Conservation (phyloP, 2,329 filamentous ascomycete species). For the Fonsecaea multimorphosa region DNA sequence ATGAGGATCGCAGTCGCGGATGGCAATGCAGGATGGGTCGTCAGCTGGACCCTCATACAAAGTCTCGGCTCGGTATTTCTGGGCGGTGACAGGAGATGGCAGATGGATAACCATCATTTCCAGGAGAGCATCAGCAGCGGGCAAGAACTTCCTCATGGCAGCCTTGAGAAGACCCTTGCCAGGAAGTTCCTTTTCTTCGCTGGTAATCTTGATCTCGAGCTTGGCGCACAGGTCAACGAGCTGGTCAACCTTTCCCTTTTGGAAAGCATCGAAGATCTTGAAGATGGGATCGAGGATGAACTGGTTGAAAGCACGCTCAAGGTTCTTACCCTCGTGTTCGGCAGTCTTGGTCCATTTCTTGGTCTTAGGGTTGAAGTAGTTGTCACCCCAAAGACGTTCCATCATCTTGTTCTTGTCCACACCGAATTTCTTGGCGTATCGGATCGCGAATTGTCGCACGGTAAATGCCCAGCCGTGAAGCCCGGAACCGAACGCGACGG, state of each 20-base stretch:
- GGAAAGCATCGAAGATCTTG: constrained; percentile 95
- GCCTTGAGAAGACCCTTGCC: constrained; percentile 98
- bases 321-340: constrained; percentile 80
- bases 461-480: constrained; percentile 99
- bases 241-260: constrained; percentile 99
- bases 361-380: constrained; percentile 99
- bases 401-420: constrained; percentile 99
- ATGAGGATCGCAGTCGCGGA: constrained; percentile 98
- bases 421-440: constrained; percentile 99
- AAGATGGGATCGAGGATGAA: constrained; percentile 99
- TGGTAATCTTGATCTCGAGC: constrained; percentile 88
- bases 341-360: constrained; percentile 99
- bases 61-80: constrained; percentile 97
- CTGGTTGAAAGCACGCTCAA: constrained; percentile 99
- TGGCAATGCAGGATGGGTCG: constrained; percentile 91
- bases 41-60: constrained; percentile 97
- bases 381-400: constrained; percentile 99
- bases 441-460: constrained; percentile 92
- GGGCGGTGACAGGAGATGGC: constrained; percentile 91
- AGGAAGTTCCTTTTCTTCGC: constrained; percentile 89
- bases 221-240: constrained; percentile 82
- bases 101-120: constrained; percentile 99
- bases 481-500: constrained; percentile 98
- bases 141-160: constrained; percentile 98
- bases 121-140: constrained; percentile 94